Evolutionary conservation across 495 filamentous ascomycete genomes (phyloP).

Genomic region (Lepraria neglecta): DNA sequence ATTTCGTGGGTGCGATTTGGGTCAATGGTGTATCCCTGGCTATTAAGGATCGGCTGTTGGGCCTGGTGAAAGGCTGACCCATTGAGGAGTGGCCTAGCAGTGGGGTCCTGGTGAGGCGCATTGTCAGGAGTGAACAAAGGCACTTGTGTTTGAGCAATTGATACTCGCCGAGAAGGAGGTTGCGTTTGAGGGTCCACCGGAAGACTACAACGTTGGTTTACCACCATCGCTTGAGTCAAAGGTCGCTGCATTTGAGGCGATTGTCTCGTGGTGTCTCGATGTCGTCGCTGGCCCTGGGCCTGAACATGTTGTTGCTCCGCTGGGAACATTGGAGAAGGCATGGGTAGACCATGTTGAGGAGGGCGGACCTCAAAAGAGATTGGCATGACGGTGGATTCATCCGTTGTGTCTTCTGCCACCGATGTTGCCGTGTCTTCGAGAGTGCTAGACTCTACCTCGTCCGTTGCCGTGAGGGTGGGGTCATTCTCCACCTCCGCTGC

Average conservation of each 20-base stretch:
- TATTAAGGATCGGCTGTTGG: too few relatives aligned
- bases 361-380: neutral
- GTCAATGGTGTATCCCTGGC: too few relatives aligned
- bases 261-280: neutral
- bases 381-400: neutral
- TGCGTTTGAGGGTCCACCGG: too few relatives aligned
- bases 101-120: too few relatives aligned
- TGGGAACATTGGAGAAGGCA: neutral
- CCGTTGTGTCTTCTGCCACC: neutral
- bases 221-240: neutral
- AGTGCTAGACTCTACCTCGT: neutral
- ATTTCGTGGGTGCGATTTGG: neutral
- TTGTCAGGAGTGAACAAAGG: too few relatives aligned
- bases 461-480: neutral
- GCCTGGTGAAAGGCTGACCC: too few relatives aligned
- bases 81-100: too few relatives aligned
- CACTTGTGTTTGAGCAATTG: too few relatives aligned
- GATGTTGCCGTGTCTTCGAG: neutral
- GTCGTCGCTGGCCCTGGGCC: neutral
- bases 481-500: neutral
- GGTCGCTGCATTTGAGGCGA: neutral
- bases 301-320: neutral
- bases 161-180: too few relatives aligned
- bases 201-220: too few relatives aligned
- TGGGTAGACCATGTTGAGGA: neutral